These are phyloP conservation scores for Kwoniella sp. DNA, from an alignment of 768 basidiomycete genomes.

Conservation along the genomic window DNA sequence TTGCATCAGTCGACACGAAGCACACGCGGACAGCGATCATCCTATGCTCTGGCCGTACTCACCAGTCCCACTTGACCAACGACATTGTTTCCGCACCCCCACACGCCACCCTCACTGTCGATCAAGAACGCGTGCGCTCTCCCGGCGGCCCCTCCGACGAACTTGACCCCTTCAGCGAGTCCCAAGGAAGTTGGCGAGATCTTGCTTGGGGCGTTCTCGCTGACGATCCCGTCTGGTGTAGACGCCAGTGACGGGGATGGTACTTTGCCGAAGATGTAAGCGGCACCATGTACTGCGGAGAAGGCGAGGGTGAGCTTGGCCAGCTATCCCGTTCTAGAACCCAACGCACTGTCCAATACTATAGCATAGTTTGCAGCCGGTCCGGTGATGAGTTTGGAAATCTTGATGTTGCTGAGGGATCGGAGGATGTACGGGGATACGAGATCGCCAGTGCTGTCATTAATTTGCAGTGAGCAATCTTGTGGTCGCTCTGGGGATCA, in stretches of 20 bases:
- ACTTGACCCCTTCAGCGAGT: slow-evolving; percentile 53
- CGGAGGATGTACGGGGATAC: slow-evolving; percentile 84
- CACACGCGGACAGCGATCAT: background rate
- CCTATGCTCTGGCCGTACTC: slow-evolving; percentile 32
- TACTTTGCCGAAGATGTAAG: slow-evolving; percentile 88
- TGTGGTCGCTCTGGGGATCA: background rate
- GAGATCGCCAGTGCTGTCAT: slow-evolving; percentile 63
- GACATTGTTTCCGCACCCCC: slow-evolving; percentile 77
- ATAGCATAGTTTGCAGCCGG: slow-evolving; percentile 44
- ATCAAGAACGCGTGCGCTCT: slow-evolving; percentile 77
- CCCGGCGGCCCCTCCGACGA: slow-evolving; percentile 79
- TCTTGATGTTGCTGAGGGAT: slow-evolving; percentile 74
- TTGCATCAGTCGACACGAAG: background rate
- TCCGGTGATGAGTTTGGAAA: slow-evolving; percentile 63
- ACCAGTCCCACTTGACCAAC: slow-evolving; percentile 64
- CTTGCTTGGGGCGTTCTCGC: slow-evolving; percentile 68
- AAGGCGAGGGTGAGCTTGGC: background rate
- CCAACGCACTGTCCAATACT: slow-evolving; percentile 39
- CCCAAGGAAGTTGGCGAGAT: slow-evolving; percentile 63
- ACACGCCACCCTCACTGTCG: slow-evolving; percentile 72
- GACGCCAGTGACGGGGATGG: slow-evolving; percentile 61
- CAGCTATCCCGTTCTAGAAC: too few species aligned
- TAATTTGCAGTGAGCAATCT: background rate
- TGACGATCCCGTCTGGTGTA: slow-evolving; percentile 57
- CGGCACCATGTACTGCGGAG: slow-evolving; percentile 58